phyloP scores from a whole-genome alignment of 2,329 filamentous ascomycete species.

The Penicillium decumbens region DNA sequence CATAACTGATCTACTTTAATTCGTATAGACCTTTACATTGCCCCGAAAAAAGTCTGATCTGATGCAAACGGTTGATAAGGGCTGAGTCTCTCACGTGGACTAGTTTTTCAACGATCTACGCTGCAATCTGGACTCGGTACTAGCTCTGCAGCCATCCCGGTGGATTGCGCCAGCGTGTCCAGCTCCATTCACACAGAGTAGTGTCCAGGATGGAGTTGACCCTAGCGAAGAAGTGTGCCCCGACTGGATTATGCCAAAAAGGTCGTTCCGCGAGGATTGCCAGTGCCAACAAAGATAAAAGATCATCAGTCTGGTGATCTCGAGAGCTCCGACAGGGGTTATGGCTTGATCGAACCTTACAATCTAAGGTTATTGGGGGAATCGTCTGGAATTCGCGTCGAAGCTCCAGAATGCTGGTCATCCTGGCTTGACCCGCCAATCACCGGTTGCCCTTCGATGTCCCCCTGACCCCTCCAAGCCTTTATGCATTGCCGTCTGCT shows the following conservation, averaged over 20 bases:
- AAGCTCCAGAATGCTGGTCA: constrained; percentile 6
- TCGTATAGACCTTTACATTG: not conserved
- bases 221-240: not conserved
- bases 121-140: constrained; percentile 4
- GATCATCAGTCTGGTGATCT: not conserved
- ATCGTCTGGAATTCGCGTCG: constrained; percentile 17
- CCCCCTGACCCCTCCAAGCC: not conserved
- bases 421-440: constrained; percentile 10
- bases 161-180: not conserved
- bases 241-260: not conserved
- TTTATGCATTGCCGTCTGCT: not conserved
- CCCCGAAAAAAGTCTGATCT: constrained; percentile 4
- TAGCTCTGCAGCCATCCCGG: constrained; percentile 1
- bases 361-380: constrained; percentile 17
- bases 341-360: not conserved
- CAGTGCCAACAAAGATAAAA: not conserved
- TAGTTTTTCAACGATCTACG: constrained; percentile 8
- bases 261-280: not conserved
- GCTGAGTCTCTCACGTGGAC: constrained; percentile 20
- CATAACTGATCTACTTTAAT: too few relatives aligned
- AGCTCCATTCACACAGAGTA: constrained; percentile 1
- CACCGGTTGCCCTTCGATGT: not conserved
- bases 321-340: constrained; percentile 7
- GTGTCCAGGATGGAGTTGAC: constrained; percentile 2
- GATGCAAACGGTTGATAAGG: constrained; percentile 22